These are phyloP conservation scores for Phytophthora brassicae DNA, from an alignment of 352 stramenopile species.

Conservation along the genomic window DNA sequence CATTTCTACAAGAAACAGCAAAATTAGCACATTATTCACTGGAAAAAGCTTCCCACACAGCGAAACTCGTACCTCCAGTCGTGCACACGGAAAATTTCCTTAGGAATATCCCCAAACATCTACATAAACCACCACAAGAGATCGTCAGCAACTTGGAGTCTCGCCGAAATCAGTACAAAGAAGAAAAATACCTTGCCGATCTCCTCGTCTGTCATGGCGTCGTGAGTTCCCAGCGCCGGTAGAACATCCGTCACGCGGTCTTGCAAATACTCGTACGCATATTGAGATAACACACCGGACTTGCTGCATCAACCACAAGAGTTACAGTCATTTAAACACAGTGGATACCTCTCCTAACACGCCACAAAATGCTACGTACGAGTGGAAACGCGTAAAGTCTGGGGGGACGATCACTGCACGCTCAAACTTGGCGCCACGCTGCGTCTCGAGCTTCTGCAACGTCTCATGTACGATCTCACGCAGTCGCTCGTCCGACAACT, in stretches of 20 bases:
- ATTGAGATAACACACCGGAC: constrained; percentile 92
- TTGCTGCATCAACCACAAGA: constrained; percentile 47
- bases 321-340: constrained; percentile 5
- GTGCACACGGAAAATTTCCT: constrained; percentile 91
- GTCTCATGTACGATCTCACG: constrained; percentile 61
- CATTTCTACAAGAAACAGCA: constrained; percentile 65
- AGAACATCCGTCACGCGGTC: constrained; percentile 88
- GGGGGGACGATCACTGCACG: constrained; percentile 93
- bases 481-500: constrained; percentile 63
- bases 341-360: no score
- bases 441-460: constrained; percentile 65
- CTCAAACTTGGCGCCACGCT: constrained; percentile 48
- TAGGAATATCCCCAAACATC: constrained; percentile 94
- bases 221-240: constrained; percentile 95
- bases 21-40: neutral
- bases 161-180: no score
- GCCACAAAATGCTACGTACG: no score
- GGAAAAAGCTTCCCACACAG: neutral
- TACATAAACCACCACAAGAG: constrained; percentile 13
- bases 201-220: constrained; percentile 94
- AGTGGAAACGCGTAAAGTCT: constrained; percentile 97
- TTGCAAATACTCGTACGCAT: constrained; percentile 93
- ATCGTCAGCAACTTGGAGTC: neutral
- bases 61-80: constrained; percentile 87
- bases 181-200: constrained; percentile 86